Evolutionary conservation across 176 grass and related monocot genomes (phyloP).

Genomic region (Poa annua): DNA sequence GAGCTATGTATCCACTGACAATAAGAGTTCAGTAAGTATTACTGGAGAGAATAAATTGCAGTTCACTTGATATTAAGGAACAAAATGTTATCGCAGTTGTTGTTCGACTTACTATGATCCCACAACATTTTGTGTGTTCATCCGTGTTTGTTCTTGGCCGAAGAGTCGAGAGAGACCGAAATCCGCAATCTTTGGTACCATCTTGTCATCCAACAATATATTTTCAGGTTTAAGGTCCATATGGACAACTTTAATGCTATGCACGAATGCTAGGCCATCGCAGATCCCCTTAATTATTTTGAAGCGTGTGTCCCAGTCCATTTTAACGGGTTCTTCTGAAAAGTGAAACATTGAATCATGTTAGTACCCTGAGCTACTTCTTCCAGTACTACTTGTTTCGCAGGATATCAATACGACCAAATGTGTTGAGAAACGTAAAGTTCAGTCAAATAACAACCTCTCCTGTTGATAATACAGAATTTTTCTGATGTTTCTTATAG

Average conservation of each 20-base stretch:
- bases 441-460: not conserved
- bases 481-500: not conserved
- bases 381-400: not conserved
- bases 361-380: not conserved
- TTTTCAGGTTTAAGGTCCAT: constrained; percentile 41
- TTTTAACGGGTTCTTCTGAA: not conserved
- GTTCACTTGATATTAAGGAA: not conserved
- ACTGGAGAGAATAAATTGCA: not conserved
- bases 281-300: constrained; percentile 49
- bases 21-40: not conserved
- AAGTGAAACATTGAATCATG: not conserved
- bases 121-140: constrained; percentile 46
- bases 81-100: not conserved
- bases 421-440: not conserved
- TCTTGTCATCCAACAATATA: constrained; percentile 40
- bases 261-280: constrained; percentile 27
- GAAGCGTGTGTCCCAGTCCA: constrained; percentile 33
- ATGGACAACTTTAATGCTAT: constrained; percentile 28
- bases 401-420: not conserved
- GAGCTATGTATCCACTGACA: constrained; percentile 46
- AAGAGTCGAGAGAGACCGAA: constrained; percentile 44
- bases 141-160: constrained; percentile 43
- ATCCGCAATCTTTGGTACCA: constrained; percentile 47
- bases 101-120: constrained; percentile 39
- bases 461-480: not conserved